Evolutionary conservation across 768 basidiomycete genomes (phyloP).

Genomic region (Leccinum variicolor): DNA sequence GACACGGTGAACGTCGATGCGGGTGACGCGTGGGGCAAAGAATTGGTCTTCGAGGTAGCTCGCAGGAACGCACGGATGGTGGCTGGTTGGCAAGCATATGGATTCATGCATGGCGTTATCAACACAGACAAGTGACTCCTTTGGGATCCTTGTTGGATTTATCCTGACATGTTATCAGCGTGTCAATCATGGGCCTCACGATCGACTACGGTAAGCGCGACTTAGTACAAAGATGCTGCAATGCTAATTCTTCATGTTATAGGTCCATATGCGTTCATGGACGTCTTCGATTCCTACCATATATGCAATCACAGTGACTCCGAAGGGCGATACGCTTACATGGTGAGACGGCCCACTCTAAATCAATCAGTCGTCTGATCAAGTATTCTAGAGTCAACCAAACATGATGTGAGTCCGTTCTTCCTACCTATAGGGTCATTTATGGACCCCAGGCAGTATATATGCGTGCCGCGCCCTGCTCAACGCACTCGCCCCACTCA

Average conservation of each 20-base stretch:
- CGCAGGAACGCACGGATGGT: slow-evolving; percentile 89
- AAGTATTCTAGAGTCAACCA: slow-evolving; percentile 55
- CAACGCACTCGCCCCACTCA: slow-evolving; percentile 76
- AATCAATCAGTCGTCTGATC: background rate
- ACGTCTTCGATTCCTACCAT: slow-evolving; percentile 79
- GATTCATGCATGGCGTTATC: slow-evolving; percentile 95
- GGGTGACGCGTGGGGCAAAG: slow-evolving; percentile 66
- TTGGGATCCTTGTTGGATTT: background rate
- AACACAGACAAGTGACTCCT: slow-evolving; percentile 89
- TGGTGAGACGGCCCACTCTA: slow-evolving; percentile 28
- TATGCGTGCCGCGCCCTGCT: slow-evolving; percentile 79
- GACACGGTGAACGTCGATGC: slow-evolving; percentile 34
- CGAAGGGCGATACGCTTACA: slow-evolving; percentile 74
- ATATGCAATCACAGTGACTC: slow-evolving; percentile 91
- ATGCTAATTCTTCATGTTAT: background rate
- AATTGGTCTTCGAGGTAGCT: slow-evolving; percentile 74
- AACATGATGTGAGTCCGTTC: slow-evolving; percentile 63
- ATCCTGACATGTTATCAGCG: slow-evolving; percentile 38
- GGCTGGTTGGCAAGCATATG: slow-evolving; percentile 93
- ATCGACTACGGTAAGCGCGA: slow-evolving; percentile 63
- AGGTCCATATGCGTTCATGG: slow-evolving; percentile 96
- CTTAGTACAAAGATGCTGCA: background rate
- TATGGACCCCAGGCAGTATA: slow-evolving; percentile 40
- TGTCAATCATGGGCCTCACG: slow-evolving; percentile 71
- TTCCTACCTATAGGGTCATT: background rate